Evolutionary conservation across 257 asterid genomes (phyloP).

Genomic region (Salvia rosmarinus): DNA sequence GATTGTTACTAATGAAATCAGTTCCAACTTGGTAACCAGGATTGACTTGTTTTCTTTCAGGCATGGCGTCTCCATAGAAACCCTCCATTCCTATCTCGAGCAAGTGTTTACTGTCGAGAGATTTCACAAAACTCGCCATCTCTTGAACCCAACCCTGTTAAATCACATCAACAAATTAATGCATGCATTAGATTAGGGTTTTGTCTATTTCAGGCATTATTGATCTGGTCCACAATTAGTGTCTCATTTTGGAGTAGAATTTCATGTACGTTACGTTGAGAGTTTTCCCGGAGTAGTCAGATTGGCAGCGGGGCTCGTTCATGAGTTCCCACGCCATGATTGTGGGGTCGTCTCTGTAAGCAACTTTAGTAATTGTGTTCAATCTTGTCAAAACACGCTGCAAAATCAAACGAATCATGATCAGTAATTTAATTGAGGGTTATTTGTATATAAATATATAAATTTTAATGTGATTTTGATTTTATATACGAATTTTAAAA

Average conservation of each 20-base stretch:
- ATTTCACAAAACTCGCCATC: slow-evolving; percentile 66
- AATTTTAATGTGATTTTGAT: neutral
- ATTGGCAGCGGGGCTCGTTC: slow-evolving; percentile 83
- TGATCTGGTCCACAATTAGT: no score
- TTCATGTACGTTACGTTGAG: slow-evolving; percentile 61
- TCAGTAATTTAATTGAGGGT: no score
- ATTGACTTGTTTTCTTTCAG: slow-evolving; percentile 53
- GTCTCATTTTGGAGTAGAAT: no score
- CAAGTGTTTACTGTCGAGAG: slow-evolving; percentile 59
- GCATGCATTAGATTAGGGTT: neutral
- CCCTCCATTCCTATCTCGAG: slow-evolving; percentile 80
- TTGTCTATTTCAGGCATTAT: no score
- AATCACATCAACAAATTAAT: neutral
- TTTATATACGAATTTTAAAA: no score
- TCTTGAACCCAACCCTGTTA: slow-evolving; percentile 59
- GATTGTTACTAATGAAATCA: slow-evolving; percentile 63
- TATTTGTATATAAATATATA: no score
- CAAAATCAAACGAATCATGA: neutral
- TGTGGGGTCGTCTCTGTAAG: slow-evolving; percentile 65
- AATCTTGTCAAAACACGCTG: slow-evolving; percentile 72
- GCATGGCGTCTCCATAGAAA: slow-evolving; percentile 76
- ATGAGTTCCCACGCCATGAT: slow-evolving; percentile 97
- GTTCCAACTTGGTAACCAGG: slow-evolving; percentile 88
- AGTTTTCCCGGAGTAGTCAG: slow-evolving; percentile 71
- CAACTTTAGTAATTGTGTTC: slow-evolving; percentile 52